A percentile compares a stretch with the other conserved stretches of the same genome.
phyloP scores from a whole-genome alignment of 2,329 filamentous ascomycete species.

The Xylaria sp. region DNA sequence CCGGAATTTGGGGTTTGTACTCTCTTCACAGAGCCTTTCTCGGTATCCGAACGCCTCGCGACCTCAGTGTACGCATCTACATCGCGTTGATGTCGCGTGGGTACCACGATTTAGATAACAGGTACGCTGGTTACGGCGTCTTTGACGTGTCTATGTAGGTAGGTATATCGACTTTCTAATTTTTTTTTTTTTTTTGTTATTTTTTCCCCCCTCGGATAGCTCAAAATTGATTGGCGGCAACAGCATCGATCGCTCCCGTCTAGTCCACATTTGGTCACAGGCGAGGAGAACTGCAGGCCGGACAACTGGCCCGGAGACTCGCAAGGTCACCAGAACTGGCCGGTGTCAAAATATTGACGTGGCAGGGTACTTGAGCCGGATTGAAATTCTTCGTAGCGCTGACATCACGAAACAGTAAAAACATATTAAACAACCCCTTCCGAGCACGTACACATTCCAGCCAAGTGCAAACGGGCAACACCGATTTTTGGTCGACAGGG shows the following conservation, averaged over 20 bases:
- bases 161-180: slow-evolving; percentile 26
- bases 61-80: slow-evolving; percentile 33
- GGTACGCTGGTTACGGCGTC: slow-evolving; percentile 41
- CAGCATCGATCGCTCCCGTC: slow-evolving; percentile 29
- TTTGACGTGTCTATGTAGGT: slow-evolving; percentile 37
- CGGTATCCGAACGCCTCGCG: slow-evolving; percentile 32
- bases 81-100: slow-evolving; percentile 40
- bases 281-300: slow-evolving; percentile 41
- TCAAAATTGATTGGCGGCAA: slow-evolving; percentile 36
- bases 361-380: slow-evolving; percentile 31
- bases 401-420: slow-evolving; percentile 35
- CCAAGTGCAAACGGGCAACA: slow-evolving; percentile 26
- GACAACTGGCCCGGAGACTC: slow-evolving; percentile 37
- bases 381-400: slow-evolving; percentile 26
- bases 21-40: slow-evolving; percentile 21
- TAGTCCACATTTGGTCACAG: slow-evolving; percentile 38
- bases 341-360: slow-evolving; percentile 41
- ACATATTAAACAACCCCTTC: slow-evolving; percentile 21
- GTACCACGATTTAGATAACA: slow-evolving; percentile 39
- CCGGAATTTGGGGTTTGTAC: slow-evolving; percentile 27
- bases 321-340: slow-evolving; percentile 37
- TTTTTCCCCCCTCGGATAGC: slow-evolving; percentile 14
- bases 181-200: slow-evolving; percentile 26
- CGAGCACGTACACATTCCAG: slow-evolving; percentile 18
- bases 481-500: slow-evolving; percentile 22